These are phyloP conservation scores for Pseudozyma sp. DNA, from an alignment of 1,284 basidiomycete species.

Conservation along the genomic window DNA sequence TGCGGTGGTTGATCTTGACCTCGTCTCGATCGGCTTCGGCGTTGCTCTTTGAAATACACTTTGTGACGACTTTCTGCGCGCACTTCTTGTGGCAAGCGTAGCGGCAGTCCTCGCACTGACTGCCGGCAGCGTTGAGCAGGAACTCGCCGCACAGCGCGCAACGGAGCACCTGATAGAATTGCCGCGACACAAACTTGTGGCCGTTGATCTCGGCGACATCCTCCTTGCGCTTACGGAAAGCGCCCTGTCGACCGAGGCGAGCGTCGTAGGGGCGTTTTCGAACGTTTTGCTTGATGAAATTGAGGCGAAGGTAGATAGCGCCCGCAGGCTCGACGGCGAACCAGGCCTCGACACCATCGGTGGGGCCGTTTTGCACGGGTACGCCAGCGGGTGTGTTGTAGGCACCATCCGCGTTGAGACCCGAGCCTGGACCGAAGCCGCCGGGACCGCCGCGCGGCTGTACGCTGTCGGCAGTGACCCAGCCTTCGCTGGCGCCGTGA, in stretches of 20 bases:
- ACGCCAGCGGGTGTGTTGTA: slow-evolving; percentile 56
- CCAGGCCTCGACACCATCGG: slow-evolving; percentile 93
- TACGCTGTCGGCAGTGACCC: slow-evolving; percentile 65
- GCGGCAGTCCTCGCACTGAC: slow-evolving; percentile 98
- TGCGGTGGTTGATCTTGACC: slow-evolving; percentile 99
- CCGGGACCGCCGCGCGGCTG: slow-evolving; percentile 45
- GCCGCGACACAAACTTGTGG: slow-evolving; percentile 95
- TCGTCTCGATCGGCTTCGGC: slow-evolving; percentile 90
- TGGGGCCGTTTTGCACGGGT: slow-evolving; percentile 51
- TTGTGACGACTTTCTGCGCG: slow-evolving; percentile 98
- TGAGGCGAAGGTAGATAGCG: slow-evolving; percentile 74
- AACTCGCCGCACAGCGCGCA: slow-evolving; percentile 99
- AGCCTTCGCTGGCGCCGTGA: slow-evolving; percentile 64
- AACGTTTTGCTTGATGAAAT: slow-evolving; percentile 72
- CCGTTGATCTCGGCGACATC: slow-evolving; percentile 99
- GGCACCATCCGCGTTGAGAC: slow-evolving; percentile 31
- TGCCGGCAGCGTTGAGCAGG: slow-evolving; percentile 94
- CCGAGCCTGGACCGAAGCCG: slow-evolving; percentile 14
- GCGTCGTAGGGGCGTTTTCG: slow-evolving; percentile 91
- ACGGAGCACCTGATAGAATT: slow-evolving; percentile 96
- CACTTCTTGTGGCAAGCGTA: slow-evolving; percentile 99
- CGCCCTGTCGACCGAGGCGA: slow-evolving; percentile 92
- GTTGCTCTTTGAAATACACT: slow-evolving; percentile 97
- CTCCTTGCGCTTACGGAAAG: slow-evolving; percentile 95
- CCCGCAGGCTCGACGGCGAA: slow-evolving; percentile 98